These are phyloP conservation scores for Fusarium domesticum DNA, from an alignment of 2,329 filamentous ascomycete genomes.

Conservation along the genomic window DNA sequence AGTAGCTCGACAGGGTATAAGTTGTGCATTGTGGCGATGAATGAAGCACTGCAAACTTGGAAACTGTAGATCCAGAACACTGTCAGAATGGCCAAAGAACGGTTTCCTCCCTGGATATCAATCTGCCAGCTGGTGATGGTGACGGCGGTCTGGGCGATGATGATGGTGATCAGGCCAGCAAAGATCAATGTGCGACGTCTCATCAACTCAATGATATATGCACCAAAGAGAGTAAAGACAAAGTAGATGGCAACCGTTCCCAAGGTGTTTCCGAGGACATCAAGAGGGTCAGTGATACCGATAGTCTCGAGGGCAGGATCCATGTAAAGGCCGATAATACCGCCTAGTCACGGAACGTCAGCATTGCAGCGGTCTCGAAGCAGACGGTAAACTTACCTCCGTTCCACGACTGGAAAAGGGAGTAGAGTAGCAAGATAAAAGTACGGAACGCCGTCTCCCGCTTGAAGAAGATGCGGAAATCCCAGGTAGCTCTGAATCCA, in stretches of 20 bases:
- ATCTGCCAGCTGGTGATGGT: slow-evolving; percentile 25
- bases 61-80: slow-evolving; percentile 23
- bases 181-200: slow-evolving; percentile 22
- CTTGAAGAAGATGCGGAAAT: slow-evolving; percentile 25
- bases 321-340: slow-evolving; percentile 19
- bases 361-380: background rate
- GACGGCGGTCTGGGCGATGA: slow-evolving; percentile 18
- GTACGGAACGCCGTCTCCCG: slow-evolving; percentile 15
- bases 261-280: slow-evolving; percentile 20
- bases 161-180: slow-evolving; percentile 16
- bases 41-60: slow-evolving; percentile 24
- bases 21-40: slow-evolving; percentile 27
- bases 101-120: background rate
- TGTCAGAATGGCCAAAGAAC: slow-evolving; percentile 10
- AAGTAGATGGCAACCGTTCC: slow-evolving; percentile 21
- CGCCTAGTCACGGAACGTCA: slow-evolving; percentile 5
- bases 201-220: slow-evolving; percentile 20
- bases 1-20: slow-evolving; percentile 23
- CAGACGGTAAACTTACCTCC: slow-evolving; percentile 6
- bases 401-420: slow-evolving; percentile 20
- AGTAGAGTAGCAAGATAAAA: slow-evolving; percentile 16
- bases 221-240: slow-evolving; percentile 23
- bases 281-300: slow-evolving; percentile 15
- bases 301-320: slow-evolving; percentile 17
- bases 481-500: slow-evolving; percentile 15